Evolutionary conservation across 306 rosid species (phyloP), one percentile per base, ranked within the genome.

Genomic region (Castanea mollissima): DNA sequence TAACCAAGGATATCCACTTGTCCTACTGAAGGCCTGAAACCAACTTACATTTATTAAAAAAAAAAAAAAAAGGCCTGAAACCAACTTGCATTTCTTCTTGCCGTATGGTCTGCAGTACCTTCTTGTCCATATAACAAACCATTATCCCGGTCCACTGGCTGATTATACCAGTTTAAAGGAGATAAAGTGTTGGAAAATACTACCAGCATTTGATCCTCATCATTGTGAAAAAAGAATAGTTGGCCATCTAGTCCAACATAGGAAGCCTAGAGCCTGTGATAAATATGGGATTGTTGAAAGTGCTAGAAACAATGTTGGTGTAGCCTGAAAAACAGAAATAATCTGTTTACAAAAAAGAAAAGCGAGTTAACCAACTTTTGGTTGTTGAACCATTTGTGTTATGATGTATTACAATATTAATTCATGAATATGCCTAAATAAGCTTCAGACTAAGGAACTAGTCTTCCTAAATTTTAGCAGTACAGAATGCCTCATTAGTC

Each of bases 1-100:
- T 5, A 74, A 7, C 73, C 75, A 73, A 2, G 77, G 51, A 74
- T 27, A 55, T 3, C 80, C 85, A 18, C 44, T 65, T 18, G 69
- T 34, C 55, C 64, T 79, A 8, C 77, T 77, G 2, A 80, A 81
- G 34, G 88, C 80, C 21, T 62, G 69, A 67, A 74, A 77, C 85
- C 80, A 81, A 59, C 46, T 81, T 41, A 74, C 41, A 15, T 74
- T 85, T 25, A 25, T 25, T 2, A 25, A 25, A 1, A 25, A 25
- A 25, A 25, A 25, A 25, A 25, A 25, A 25, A 25, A 25, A 80
- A 77, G 34, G 88, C 80, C 21, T 62, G 69, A 67, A 74, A 77
- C 83, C 80, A 81, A 59, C 55, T 81, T 41, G 77, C 41, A 15
- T 78, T 85, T 25, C 34, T 20, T 1, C 62, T 41, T 29, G 5